phyloP scores from a whole-genome alignment of 768 basidiomycete species.

The Hericium erinaceus region DNA sequence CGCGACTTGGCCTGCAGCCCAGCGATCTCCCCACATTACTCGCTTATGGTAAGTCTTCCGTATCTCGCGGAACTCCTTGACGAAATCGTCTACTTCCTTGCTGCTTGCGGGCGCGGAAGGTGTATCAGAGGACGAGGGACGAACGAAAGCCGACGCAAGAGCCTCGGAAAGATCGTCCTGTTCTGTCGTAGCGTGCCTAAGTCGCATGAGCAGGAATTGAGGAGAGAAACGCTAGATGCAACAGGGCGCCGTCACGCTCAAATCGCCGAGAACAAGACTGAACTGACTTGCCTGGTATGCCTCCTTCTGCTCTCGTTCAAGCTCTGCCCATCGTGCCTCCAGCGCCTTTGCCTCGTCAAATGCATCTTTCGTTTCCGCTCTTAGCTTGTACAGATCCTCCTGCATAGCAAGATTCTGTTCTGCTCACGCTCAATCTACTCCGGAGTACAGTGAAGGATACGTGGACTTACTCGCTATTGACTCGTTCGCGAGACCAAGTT shows the following conservation, averaged over 20 bases:
- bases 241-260: neutral
- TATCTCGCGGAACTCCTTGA: slow-evolving; percentile 78
- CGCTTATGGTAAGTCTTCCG: slow-evolving; percentile 92
- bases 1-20: slow-evolving; percentile 75
- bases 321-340: slow-evolving; percentile 75
- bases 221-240: slow-evolving; percentile 63
- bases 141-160: slow-evolving; percentile 75
- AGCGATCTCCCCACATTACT: slow-evolving; percentile 82
- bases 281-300: slow-evolving; percentile 63
- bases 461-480: slow-evolving; percentile 66
- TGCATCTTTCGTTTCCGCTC: slow-evolving; percentile 76
- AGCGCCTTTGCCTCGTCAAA: slow-evolving; percentile 81
- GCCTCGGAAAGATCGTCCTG: slow-evolving; percentile 88
- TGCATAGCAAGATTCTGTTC: slow-evolving; percentile 71
- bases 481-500: slow-evolving; percentile 78
- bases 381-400: slow-evolving; percentile 62
- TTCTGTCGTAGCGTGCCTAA: slow-evolving; percentile 79
- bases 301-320: slow-evolving; percentile 83
- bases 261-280: neutral
- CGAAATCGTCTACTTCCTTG: slow-evolving; percentile 76
- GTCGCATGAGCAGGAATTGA: slow-evolving; percentile 80
- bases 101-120: slow-evolving; percentile 16
- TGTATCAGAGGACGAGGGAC: slow-evolving; percentile 27
- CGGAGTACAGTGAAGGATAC: neutral
- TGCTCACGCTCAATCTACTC: slow-evolving; percentile 19